Evolutionary conservation across 2,329 filamentous ascomycete genomes (phyloP), one percentile per base, ranked within the genome.

Genomic region (Pyrenochaeta sp.): DNA sequence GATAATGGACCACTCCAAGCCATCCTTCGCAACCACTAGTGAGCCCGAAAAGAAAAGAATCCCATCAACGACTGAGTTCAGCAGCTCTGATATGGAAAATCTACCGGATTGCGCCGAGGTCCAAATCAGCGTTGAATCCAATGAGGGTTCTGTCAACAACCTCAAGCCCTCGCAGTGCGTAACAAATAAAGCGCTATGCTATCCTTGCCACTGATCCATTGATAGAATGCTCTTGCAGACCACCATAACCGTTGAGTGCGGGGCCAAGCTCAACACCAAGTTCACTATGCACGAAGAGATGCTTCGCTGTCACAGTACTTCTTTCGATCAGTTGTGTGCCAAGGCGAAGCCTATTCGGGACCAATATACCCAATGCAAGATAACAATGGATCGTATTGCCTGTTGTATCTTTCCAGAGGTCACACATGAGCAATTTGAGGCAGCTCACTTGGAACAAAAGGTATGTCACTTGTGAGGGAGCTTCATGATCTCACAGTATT

Each of bases 211-310:
- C n/a, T n/a, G n/a, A n/a, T n/a, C n/a, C n/a, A n/a, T n/a, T n/a
- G n/a, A n/a, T 12, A 60, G 57, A 7, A 40, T 52, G 11, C 47
- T 57, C 1, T 56, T 62, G 47, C 36, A 57, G 6, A 58, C 57
- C 0, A 44, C 52, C 10, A 48, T 67, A 7, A 62, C 46, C 2
- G 41, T 69, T 10, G 44, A 59, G 15, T 64, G 47, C 20, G 66
- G 63, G 2, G 17, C 49, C 0, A 20, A 58, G 4, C 49, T 66
- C 4, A 32, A 27, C 4, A 20, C 32, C 4, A 51, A 49, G 17
- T 41, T 43, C 12, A 37, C 39, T 1, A 31, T 66, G 2, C 60
- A 64, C 17, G 32, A 67, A 10, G 47, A 54, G 15, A 12, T 61
- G 0, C 40, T 70, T 0, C 54, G 55, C 31, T 42, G 45, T 11